A percentile compares a stretch with the other conserved stretches of the same genome.
Conservation (phyloP, 2,329 filamentous ascomycete species). For the Clathrospora elynae region DNA sequence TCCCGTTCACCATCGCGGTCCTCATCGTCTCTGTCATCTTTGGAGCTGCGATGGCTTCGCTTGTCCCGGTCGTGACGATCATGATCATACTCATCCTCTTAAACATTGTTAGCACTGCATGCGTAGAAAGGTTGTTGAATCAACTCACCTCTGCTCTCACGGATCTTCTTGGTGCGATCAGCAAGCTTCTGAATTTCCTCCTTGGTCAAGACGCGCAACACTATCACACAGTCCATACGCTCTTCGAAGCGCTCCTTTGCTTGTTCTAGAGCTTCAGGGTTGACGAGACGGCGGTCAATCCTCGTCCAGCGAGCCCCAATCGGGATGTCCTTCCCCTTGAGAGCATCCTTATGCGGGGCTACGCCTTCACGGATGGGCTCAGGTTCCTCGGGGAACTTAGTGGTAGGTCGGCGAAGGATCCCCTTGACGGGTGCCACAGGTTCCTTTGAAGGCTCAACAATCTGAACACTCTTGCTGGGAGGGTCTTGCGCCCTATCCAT, state of each 20-base stretch:
- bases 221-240: slow-evolving; percentile 91
- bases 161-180: slow-evolving; percentile 76
- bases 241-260: slow-evolving; percentile 93
- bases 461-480: slow-evolving; percentile 50
- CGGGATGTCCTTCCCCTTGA: slow-evolving; percentile 69
- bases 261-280: slow-evolving; percentile 81
- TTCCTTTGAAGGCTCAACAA: slow-evolving; percentile 75
- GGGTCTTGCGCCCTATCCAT: slow-evolving; percentile 28
- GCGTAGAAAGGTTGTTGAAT: neutral
- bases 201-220: slow-evolving; percentile 81
- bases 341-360: slow-evolving; percentile 87
- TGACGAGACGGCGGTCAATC: slow-evolving; percentile 85
- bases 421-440: slow-evolving; percentile 71
- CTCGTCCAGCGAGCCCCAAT: slow-evolving; percentile 89
- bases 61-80: slow-evolving; percentile 40
- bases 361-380: slow-evolving; percentile 87
- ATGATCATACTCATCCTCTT: slow-evolving; percentile 44
- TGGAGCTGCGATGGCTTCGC: slow-evolving; percentile 33
- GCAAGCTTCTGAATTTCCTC: slow-evolving; percentile 91
- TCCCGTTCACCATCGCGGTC: too few relatives aligned
- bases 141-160: slow-evolving; percentile 54
- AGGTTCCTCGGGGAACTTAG: slow-evolving; percentile 83
- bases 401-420: slow-evolving; percentile 82
- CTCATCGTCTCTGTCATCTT: slow-evolving; percentile 41
- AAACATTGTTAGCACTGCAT: slow-evolving; percentile 16